phyloP scores from a whole-genome alignment of 176 grass and related monocot species.

The Ananas comosus region DNA sequence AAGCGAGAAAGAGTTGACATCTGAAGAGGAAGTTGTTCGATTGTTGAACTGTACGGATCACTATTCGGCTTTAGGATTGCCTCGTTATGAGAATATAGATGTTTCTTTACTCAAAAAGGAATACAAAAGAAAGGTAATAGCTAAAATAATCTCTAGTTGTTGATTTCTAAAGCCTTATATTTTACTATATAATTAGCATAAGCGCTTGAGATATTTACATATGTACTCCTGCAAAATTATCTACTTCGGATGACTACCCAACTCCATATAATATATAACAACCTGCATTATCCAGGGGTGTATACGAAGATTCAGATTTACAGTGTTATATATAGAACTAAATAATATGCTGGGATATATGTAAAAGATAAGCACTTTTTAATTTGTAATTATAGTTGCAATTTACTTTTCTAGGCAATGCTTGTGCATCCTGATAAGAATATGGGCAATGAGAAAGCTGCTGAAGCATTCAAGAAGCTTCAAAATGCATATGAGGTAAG shows the following conservation, averaged over 20 bases:
- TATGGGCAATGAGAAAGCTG: constrained; percentile 97
- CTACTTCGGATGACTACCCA: too few relatives aligned
- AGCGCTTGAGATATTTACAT: constrained; percentile 2
- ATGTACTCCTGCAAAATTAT: background rate
- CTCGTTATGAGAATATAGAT: constrained; percentile 68
- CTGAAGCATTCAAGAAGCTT: constrained; percentile 99
- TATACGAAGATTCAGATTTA: too few relatives aligned
- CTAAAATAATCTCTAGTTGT: constrained; percentile 5
- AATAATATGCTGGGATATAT: too few relatives aligned
- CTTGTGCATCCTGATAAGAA: constrained; percentile 99
- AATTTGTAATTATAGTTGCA: constrained; percentile 5
- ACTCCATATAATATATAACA: too few relatives aligned
- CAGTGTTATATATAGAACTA: too few relatives aligned
- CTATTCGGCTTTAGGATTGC: constrained; percentile 88
- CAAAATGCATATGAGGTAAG: constrained; percentile 98
- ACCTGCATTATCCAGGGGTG: too few relatives aligned
- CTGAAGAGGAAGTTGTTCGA: constrained; percentile 81
- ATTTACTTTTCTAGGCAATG: constrained; percentile 86
- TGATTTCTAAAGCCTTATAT: background rate
- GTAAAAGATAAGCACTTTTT: background rate
- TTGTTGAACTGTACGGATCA: constrained; percentile 84
- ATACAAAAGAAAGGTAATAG: constrained; percentile 96
- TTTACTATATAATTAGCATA: constrained; percentile 13
- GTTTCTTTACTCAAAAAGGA: constrained; percentile 76
- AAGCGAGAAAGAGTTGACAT: constrained; percentile 63